Conservation (phyloP, 1,284 basidiomycete species). For the Prillingera fragicola region DNA sequence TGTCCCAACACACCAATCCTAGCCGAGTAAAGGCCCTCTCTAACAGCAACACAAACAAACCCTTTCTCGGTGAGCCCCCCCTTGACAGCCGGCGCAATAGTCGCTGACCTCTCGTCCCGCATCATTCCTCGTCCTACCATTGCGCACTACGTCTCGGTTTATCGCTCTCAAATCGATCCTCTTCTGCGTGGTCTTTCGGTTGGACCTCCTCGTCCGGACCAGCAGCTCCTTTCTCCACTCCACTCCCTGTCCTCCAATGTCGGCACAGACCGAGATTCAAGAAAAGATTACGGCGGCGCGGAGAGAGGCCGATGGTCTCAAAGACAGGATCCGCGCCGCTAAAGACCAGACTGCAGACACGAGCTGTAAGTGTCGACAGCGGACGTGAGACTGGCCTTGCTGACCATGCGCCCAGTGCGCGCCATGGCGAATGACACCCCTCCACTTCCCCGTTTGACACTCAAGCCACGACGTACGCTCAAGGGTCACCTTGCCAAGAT, state of each 20-base stretch:
- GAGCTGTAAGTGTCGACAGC: constrained; percentile 62
- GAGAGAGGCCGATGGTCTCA: constrained; percentile 90
- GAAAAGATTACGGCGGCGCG: constrained; percentile 92
- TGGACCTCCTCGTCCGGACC: too few species aligned
- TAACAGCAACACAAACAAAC: too few species aligned
- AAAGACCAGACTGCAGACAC: constrained; percentile 95
- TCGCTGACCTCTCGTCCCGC: neutral
- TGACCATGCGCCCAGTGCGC: constrained; percentile 57
- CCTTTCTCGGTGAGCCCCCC: too few species aligned
- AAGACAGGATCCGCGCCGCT: constrained; percentile 93
- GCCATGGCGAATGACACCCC: constrained; percentile 96
- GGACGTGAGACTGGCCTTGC: constrained; percentile 5
- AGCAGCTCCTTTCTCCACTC: neutral
- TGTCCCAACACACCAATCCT: too few species aligned
- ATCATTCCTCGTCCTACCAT: neutral
- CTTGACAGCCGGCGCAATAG: neutral
- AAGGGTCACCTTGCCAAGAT: constrained; percentile 98
- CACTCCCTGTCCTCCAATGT: constrained; percentile 21
- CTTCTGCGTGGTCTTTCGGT: too few species aligned
- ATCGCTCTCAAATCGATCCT: neutral
- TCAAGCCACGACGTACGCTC: constrained; percentile 89
- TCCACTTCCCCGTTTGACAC: constrained; percentile 86
- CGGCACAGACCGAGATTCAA: constrained; percentile 73
- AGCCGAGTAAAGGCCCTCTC: too few species aligned
- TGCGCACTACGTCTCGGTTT: neutral